Evolutionary conservation across 2,329 filamentous ascomycete species (phyloP), one percentile per base, ranked within the genome.

Genomic region (Colletotrichum musae): DNA sequence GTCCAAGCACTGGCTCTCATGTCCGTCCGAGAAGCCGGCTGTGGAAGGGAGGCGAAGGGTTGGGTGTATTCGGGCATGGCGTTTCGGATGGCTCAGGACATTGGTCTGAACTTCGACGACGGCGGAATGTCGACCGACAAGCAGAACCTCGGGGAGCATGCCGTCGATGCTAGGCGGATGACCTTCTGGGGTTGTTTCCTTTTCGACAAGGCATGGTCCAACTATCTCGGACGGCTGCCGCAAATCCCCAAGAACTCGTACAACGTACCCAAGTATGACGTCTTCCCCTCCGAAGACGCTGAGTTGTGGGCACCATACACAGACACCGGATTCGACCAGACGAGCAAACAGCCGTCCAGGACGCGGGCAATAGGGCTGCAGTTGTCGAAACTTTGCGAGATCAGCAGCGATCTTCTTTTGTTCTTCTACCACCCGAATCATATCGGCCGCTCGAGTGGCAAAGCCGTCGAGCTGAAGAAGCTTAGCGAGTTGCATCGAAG

Each of bases 161-260:
- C 98, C 79, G 88, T 97, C 47, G 96, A 99, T 80, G 95, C 94
- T 3, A 87, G 96, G 47, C 88, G 93, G 61, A 92, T 98, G 50
- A 98, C 96, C 0, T 98, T 98, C 77, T 98, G 96, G 96, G 96
- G 96, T 6, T 98, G 95, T 78, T 98, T 96, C 80, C 82, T 97
- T n/a, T 97, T 98, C 78, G 96, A 99, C 83, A 98, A 98, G 86
- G 97, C 94, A 79, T 98, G 95, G 95, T 97, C 95, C 58, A 98
- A 98, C 78, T 98, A 98, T 75, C 88, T 98, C 28, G 95, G 96
- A 56, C 92, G 96, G 51, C 86, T 98, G 71, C 95, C 96, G 12
- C 95, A 98, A 79, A 84, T 98, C 12, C 92, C 94, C 0, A 91
- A 89, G 50, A 90, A 90, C 36, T 93, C 93, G 7, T 93, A 94